Evolutionary conservation across 768 basidiomycete species (phyloP).

Genomic region (Sarcodon sp.): DNA sequence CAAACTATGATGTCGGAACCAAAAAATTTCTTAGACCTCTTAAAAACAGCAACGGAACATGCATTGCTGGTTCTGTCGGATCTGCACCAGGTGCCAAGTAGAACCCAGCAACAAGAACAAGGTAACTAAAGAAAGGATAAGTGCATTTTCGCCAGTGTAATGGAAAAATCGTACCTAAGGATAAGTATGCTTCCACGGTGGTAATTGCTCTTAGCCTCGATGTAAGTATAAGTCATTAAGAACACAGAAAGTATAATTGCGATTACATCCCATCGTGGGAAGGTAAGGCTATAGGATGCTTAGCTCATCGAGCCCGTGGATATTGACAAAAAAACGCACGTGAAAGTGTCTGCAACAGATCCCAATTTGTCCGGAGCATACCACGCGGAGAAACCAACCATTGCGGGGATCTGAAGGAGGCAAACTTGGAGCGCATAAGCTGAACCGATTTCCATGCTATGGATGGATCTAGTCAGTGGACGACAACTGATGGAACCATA

Average conservation of each 20-base stretch:
- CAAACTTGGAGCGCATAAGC: constrained; percentile 98
- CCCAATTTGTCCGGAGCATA: constrained; percentile 83
- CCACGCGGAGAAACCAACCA: constrained; percentile 98
- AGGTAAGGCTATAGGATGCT: constrained; percentile 58
- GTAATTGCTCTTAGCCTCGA: constrained; percentile 98
- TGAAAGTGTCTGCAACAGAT: constrained; percentile 81
- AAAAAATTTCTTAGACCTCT: too few species aligned
- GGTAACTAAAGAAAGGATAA: constrained; percentile 44
- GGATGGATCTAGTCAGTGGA: not conserved
- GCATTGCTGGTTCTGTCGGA: not conserved
- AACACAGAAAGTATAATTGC: constrained; percentile 93
- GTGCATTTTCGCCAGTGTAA: constrained; percentile 4
- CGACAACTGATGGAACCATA: not conserved
- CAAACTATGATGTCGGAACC: not conserved
- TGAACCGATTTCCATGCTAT: constrained; percentile 97
- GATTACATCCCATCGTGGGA: constrained; percentile 97
- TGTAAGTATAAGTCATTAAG: constrained; percentile 96
- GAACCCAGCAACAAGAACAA: constrained; percentile 86
- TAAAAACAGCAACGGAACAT: too few species aligned
- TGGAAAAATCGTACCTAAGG: constrained; percentile 46
- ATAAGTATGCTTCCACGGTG: constrained; percentile 94
- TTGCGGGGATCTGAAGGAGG: constrained; percentile 92
- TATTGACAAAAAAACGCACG: constrained; percentile 39
- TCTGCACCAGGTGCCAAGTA: constrained; percentile 60
- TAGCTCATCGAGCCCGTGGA: not conserved